Percentiles rank a stretch among this genome's conserved stretches.
Conservation (phyloP, 2,329 filamentous ascomycete species). For the Colletotrichum spaethianum region DNA sequence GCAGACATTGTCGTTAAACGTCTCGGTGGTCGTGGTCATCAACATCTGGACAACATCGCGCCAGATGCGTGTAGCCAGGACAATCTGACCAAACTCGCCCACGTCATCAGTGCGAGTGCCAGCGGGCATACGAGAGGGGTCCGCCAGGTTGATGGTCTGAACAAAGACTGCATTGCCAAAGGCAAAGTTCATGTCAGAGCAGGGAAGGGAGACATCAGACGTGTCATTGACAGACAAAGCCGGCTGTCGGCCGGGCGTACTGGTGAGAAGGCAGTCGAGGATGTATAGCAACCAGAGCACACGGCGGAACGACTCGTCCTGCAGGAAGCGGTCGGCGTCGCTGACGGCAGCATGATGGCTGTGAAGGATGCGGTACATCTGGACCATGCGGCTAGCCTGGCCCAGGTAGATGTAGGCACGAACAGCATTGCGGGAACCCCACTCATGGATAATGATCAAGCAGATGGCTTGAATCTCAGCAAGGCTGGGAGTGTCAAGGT, state of each 20-base stretch:
- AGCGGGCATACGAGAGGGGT: conserved; percentile 54
- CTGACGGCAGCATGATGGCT: conserved; percentile 65
- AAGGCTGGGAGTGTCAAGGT: conserved; percentile 71
- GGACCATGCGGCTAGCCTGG: conserved; percentile 74
- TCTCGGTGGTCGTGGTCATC: conserved; percentile 65
- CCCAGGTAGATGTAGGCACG: conserved; percentile 75
- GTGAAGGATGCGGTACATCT: conserved; percentile 74
- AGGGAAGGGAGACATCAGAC: conserved; percentile 69
- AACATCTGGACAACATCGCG: conserved; percentile 74
- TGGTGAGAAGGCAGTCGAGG: conserved; percentile 73
- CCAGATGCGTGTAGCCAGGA: conserved; percentile 73
- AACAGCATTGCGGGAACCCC: conserved; percentile 73
- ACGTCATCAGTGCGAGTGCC: conserved; percentile 63
- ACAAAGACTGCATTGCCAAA: conserved; percentile 73
- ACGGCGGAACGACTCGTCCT: conserved; percentile 73
- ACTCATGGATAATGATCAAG: conserved; percentile 74
- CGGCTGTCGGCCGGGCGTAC: conserved; percentile 72
- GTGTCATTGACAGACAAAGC: conserved; percentile 69
- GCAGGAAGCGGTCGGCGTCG: conserved; percentile 70
- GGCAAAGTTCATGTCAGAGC: conserved; percentile 74
- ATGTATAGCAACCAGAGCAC: conserved; percentile 75
- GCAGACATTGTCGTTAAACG: conserved; percentile 69
- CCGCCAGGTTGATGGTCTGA: conserved; percentile 65
- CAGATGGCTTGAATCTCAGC: conserved; percentile 74
- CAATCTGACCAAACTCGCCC: conserved; percentile 74